Base-by-base conservation (phyloP, 164 flowering plant species). In the Vitis vinifera region DNA sequence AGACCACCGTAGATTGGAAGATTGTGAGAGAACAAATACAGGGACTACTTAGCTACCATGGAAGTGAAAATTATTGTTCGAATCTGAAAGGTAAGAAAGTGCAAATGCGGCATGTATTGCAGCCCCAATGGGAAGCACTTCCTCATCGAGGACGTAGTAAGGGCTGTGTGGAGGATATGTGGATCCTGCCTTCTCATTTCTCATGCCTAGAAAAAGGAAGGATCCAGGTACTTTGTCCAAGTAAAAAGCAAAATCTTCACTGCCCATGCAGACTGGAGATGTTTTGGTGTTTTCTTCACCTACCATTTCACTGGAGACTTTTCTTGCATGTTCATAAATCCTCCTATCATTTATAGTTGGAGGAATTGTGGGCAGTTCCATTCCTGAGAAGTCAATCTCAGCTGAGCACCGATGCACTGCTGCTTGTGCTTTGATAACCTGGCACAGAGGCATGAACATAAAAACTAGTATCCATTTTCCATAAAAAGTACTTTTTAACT, bases 181-280 rank as follows among this genome's bases (percentile, higher is more conserved):
- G 3, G 78, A 62, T 65, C 88, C 93, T 5, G 23, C 23, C 51
- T 66, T 83, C 55, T 87, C 90, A 70, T 86, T 87, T 17, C 65
- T 70, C 8, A 71, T 71, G 37, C 95, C 95, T 15, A 90, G 48
- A 3, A 87, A 60, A 15, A 83, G 66, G 44, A 85, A 84, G 31
- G 81, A 62, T 12, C 91, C 95, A 1, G 90, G 89, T 10, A 90
- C 75, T 37, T 74, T 66, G 30, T 90, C 86, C 27, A 72, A 59
- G 73, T 78, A 90, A 75, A 88, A 85, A 12, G 92, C 82, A 62
- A 88, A 90, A 71, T 90, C 95, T 67, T 90, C 95, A 56, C 86
- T 80, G 8, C 91, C 91, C 84, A 83, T 87, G 58, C 68, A 62
- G 48, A 15, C 49, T 1, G 76, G 85, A 51, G 85, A 71, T 19